phyloP scores from a whole-genome alignment of 129 eudicot species.

The Oenanthe sinensis region DNA sequence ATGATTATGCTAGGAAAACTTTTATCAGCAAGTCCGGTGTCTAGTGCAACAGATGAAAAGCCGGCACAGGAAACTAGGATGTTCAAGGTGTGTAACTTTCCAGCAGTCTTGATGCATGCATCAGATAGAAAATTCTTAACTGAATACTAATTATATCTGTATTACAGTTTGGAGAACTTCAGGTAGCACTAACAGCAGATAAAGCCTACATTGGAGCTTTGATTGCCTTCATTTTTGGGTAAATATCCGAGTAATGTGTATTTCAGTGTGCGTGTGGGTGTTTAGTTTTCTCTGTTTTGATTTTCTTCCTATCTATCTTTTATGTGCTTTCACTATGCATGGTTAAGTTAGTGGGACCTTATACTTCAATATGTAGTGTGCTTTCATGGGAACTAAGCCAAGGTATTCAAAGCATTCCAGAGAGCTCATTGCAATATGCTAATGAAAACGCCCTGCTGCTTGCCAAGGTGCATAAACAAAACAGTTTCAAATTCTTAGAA shows the following conservation, averaged over 20 bases:
- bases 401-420: slow-evolving; percentile 72
- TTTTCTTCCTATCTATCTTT: not conserved
- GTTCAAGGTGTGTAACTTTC: slow-evolving; percentile 45
- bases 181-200: slow-evolving; percentile 69
- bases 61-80: slow-evolving; percentile 55
- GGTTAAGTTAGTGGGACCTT: not conserved
- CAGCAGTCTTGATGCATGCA: not conserved
- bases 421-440: slow-evolving; percentile 72
- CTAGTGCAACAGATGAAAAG: slow-evolving; percentile 32
- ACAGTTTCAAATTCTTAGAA: not conserved
- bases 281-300: not conserved
- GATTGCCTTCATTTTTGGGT: slow-evolving; percentile 71
- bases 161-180: slow-evolving; percentile 86
- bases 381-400: slow-evolving; percentile 79
- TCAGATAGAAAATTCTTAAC: not conserved
- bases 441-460: slow-evolving; percentile 73
- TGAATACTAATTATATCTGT: not conserved
- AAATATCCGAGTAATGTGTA: slow-evolving; percentile 8
- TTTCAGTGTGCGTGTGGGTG: not conserved
- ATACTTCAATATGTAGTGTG: slow-evolving; percentile 32
- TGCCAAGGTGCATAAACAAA: slow-evolving; percentile 48
- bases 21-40: slow-evolving; percentile 40
- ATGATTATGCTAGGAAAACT: slow-evolving; percentile 63
- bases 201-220: slow-evolving; percentile 74
- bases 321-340: not conserved